Base-by-base conservation (phyloP, 768 basidiomycete species). In the Leccinum subgranulosum region DNA sequence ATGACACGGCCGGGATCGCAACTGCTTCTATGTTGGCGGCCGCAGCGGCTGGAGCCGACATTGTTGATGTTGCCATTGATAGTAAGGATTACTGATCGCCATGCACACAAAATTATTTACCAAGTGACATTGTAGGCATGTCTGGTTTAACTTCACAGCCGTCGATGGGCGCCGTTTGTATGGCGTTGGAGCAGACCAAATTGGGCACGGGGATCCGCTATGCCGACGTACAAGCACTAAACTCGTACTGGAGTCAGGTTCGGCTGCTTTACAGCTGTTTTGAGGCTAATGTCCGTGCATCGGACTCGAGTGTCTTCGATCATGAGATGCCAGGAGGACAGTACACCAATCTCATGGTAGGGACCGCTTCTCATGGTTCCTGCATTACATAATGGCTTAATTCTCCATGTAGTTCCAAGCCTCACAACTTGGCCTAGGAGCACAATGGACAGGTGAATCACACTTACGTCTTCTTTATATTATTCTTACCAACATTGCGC, bases 301-400 rank as follows among this genome's bases (percentile, higher is more conserved):
- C 94, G 53, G 97, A 98, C 72, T 97, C 95, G 49, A 94, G 92
- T 75, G 95, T 98, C 53, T 99, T 98, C 73, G 94, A 94, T 69
- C 96, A 98, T 75, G 95, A 97, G 76, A 98, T 99, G 97, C 96
- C 96, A 54, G 97, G 95, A 71, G 96, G 95, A 47, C 93, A 94
- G 72, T 94, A 93, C 73, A 94, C 92, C 31, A 94, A 94, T 73
- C 77, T 94, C 64, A 94, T 94, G 92, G 92, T 93, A 70, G 51
- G 82, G 64, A n/a, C 46, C 28, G 34, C 59, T 54, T 39, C 57
- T 49, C 36, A 50, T 59, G 58, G 39, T 60, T 55, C n/a, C 34
- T 43, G 47, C 58, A 62, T 67, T 60, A 56, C 55, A 51, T 49
- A 39, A 59, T 51, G 53, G 54, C 61, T 71, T 60, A 67, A 41